Conservation (phyloP, 1,284 basidiomycete species). For the Phylloporus gajari region DNA sequence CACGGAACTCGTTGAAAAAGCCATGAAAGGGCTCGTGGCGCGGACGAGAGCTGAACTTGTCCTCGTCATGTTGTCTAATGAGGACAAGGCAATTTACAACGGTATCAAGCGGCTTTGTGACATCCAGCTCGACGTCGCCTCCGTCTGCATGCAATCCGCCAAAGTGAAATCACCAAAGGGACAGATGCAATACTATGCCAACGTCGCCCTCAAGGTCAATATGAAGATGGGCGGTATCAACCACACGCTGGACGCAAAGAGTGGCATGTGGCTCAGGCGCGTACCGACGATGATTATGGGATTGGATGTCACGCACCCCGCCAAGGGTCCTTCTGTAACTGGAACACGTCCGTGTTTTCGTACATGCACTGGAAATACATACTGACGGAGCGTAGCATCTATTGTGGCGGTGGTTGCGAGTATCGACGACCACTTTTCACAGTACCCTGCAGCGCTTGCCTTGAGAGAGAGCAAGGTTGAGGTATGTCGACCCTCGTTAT, state of each 20-base stretch:
- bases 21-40: slow-evolving; percentile 36
- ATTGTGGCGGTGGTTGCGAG: slow-evolving; percentile 83
- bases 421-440: slow-evolving; percentile 70
- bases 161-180: slow-evolving; percentile 65
- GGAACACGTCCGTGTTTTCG: slow-evolving; percentile 58
- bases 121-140: slow-evolving; percentile 68
- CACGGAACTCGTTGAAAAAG: slow-evolving; percentile 32
- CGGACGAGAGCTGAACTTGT: slow-evolving; percentile 46
- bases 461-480: slow-evolving; percentile 73
- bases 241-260: slow-evolving; percentile 65
- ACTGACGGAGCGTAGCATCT: slow-evolving; percentile 54
- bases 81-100: slow-evolving; percentile 75
- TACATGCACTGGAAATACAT: neutral
- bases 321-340: slow-evolving; percentile 56
- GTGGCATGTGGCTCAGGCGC: slow-evolving; percentile 64
- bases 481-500: slow-evolving; percentile 50
- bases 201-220: slow-evolving; percentile 65
- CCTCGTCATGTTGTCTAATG: slow-evolving; percentile 70
- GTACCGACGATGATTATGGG: slow-evolving; percentile 81
- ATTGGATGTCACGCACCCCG: slow-evolving; percentile 83
- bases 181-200: slow-evolving; percentile 50
- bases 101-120: slow-evolving; percentile 79
- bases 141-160: slow-evolving; percentile 71
- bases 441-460: slow-evolving; percentile 75
- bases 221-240: slow-evolving; percentile 85